Evolutionary conservation across 495 filamentous ascomycete genomes (phyloP).

Genomic region (Copromyces sp.): DNA sequence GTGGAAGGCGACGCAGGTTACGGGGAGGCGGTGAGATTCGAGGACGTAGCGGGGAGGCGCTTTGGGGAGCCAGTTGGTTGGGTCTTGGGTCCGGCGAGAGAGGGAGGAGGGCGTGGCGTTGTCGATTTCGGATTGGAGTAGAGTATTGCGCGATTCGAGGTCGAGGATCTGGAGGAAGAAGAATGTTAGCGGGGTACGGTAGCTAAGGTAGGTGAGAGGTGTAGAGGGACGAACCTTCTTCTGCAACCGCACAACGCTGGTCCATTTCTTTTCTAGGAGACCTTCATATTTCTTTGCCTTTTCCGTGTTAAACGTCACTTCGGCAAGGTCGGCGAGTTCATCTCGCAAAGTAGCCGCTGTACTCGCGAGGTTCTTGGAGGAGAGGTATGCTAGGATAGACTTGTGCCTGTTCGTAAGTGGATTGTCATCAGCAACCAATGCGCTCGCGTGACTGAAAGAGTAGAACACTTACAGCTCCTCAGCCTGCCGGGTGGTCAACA

Average conservation of each 20-base stretch:
- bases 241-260: constrained; percentile 72
- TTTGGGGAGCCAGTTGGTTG: constrained; percentile 70
- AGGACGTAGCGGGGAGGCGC: constrained; percentile 66
- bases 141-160: constrained; percentile 58
- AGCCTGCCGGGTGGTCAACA: constrained; percentile 61
- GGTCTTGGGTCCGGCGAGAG: constrained; percentile 60
- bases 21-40: constrained; percentile 64
- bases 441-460: not conserved
- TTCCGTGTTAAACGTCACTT: constrained; percentile 55
- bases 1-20: constrained; percentile 86
- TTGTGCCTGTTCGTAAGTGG: constrained; percentile 53
- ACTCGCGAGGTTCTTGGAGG: constrained; percentile 50
- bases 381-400: constrained; percentile 75
- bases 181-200: no score
- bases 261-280: constrained; percentile 88
- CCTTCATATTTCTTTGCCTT: constrained; percentile 78
- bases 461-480: constrained; percentile 61
- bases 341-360: constrained; percentile 54
- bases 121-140: constrained; percentile 74
- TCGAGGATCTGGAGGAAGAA: no score
- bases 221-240: constrained; percentile 62
- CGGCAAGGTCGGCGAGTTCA: constrained; percentile 46
- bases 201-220: no score
- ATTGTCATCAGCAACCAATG: not conserved
- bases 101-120: constrained; percentile 64